These are phyloP conservation scores for Coemansia aciculifera DNA, from an alignment of 192 early-diverging fungal species.

Conservation along the genomic window DNA sequence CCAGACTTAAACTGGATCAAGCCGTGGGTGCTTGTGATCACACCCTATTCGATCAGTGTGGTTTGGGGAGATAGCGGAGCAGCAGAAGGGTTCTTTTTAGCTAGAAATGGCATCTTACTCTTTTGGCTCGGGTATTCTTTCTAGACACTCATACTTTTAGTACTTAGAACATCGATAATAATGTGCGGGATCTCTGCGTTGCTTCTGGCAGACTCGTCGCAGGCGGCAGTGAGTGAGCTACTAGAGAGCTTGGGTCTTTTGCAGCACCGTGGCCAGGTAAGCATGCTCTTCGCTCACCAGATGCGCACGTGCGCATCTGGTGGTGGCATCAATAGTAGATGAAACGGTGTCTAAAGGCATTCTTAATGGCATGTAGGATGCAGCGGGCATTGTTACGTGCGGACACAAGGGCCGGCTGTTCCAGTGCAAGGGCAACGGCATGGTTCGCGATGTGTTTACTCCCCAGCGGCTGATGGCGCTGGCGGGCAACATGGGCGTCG, in stretches of 20 bases:
- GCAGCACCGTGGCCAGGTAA: conserved; percentile 98
- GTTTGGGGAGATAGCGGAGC: not conserved
- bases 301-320: not conserved
- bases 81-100: not conserved
- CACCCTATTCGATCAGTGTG: not conserved
- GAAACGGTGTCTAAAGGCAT: not conserved
- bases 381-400: conserved; percentile 98
- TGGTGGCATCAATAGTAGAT: not conserved
- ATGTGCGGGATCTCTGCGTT: conserved; percentile 93
- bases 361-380: conserved; percentile 71
- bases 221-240: conserved; percentile 80
- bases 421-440: conserved; percentile 99
- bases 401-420: conserved; percentile 93
- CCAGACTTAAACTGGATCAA: not conserved
- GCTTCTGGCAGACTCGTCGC: conserved; percentile 74
- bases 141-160: not conserved
- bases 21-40: not conserved
- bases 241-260: conserved; percentile 92
- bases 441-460: conserved; percentile 98
- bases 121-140: not conserved
- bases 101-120: not conserved
- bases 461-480: conserved; percentile 74
- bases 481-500: conserved; percentile 89
- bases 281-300: not conserved
- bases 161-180: not conserved